Base-by-base conservation (phyloP, 148 eudicot species). In the Amaranthus hypochondriacus region DNA sequence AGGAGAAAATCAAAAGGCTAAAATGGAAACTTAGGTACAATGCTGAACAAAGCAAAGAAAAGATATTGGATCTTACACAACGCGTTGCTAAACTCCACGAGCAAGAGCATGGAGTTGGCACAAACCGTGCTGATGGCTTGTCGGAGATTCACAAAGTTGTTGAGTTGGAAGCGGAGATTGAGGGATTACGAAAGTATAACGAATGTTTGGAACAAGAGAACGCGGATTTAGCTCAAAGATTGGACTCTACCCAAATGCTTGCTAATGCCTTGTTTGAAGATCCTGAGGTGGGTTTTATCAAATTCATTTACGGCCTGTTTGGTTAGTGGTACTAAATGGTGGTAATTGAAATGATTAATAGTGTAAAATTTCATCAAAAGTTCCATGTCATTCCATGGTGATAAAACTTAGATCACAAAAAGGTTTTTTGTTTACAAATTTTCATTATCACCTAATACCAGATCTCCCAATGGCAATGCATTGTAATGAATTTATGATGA, bases 11-110 rank as follows among this genome's bases (percentile, higher is more conserved):
- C 66, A 93, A 82, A 81, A 42, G 76, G 80, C 82, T 90, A 56
- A 86, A 77, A 83, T 86, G 80, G 87, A 93, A 87, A 56, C 82
- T 93, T 54, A 86, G 83, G 75, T 66, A 66, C 48, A 92, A 87
- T 54, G 80, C 86, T 5, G 92, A 87, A 62, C 85, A 85, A 11
- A 87, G 80, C 74, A 90, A 86, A 68, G 92, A 85, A 50, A 87
- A 84, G 70, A 85, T 90, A 43, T 70, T 89, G 49, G 70, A 79
- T 48, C 88, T 89, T 79, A 83, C 88, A 76, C 82, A 90, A 72
- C 84, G 85, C 75, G 96, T 89, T 28, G 73, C 78, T 66, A 77
- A 72, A 57, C 66, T 89, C 58, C 85, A 81, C 64, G 85, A 83
- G 4, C 69, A 83, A 13, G 93, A 87, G 54, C 77, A 68, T 21